A percentile compares a stretch with the other conserved stretches of the same genome.
These are phyloP conservation scores for Hyaloscypha bicolor DNA, from an alignment of 495 filamentous ascomycete genomes.

Conservation along the genomic window DNA sequence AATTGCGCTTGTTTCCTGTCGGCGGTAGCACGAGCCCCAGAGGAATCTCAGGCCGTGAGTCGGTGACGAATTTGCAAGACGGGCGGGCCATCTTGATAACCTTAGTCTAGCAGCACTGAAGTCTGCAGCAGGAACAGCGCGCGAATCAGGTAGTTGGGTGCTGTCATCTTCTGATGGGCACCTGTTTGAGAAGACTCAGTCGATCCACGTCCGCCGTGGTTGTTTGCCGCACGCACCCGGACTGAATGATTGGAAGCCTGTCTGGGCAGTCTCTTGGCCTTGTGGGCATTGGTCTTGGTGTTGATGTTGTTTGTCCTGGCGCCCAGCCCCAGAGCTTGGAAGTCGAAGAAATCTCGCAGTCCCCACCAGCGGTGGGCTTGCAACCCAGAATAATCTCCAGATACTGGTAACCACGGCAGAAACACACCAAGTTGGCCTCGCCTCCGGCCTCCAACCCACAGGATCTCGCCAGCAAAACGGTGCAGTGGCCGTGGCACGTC, in stretches of 20 bases:
- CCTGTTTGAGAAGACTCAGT: neutral
- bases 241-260: neutral
- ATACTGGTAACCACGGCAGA: neutral
- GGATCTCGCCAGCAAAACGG: neutral
- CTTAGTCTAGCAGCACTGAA: too few relatives aligned
- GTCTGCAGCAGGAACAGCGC: too few relatives aligned
- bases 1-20: constrained; percentile 11
- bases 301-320: neutral
- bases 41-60: too few relatives aligned
- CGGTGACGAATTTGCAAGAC: neutral
- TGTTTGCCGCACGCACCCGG: neutral
- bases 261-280: neutral
- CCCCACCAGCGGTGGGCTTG: neutral
- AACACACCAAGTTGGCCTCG: neutral
- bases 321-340: neutral
- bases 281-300: neutral
- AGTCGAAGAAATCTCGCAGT: neutral
- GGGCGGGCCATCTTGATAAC: neutral
- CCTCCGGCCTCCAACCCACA: neutral
- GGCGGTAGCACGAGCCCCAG: neutral
- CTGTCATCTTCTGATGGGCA: neutral
- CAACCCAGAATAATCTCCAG: neutral
- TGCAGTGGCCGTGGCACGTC: too few relatives aligned
- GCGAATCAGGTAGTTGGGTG: neutral
- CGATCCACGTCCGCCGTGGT: neutral